Percentiles rank a stretch among this genome's conserved stretches.
Conservation (phyloP, 257 asterid genomes). For the Solanum habrochaites region DNA sequence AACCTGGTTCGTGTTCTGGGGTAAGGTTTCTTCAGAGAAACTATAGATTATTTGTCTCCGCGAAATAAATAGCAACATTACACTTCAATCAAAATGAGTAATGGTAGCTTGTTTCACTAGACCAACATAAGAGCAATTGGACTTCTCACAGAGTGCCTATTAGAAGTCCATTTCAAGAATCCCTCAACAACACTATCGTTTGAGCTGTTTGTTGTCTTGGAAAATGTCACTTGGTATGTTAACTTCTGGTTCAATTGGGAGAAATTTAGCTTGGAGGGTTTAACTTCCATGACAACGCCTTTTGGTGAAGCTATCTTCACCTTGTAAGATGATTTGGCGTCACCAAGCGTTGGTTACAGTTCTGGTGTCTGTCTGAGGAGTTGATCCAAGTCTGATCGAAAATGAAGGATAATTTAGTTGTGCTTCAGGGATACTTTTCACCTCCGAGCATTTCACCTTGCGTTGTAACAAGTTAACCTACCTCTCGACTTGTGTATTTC, state of each 20-base stretch:
- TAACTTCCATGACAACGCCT: slow-evolving; percentile 8
- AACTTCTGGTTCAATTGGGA: slow-evolving; percentile 9
- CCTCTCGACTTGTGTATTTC: slow-evolving; percentile 19
- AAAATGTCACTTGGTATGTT: slow-evolving; percentile 22
- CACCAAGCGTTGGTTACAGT: slow-evolving; percentile 34
- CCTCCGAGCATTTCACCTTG: slow-evolving; percentile 13
- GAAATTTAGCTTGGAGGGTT: slow-evolving; percentile 15
- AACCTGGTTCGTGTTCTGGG: no score
- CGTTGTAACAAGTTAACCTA: not conserved
- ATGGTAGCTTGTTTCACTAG: not conserved
- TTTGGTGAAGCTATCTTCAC: slow-evolving; percentile 12
- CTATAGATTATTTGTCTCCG: not conserved
- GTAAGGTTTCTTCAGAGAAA: no score
- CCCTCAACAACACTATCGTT: slow-evolving; percentile 7
- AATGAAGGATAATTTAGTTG: slow-evolving; percentile 10
- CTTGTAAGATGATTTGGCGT: slow-evolving; percentile 10
- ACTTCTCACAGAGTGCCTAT: slow-evolving; percentile 19
- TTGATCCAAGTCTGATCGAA: slow-evolving; percentile 2
- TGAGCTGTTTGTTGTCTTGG: not conserved
- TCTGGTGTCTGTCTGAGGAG: slow-evolving; percentile 18
- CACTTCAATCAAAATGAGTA: not conserved
- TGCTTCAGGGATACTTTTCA: slow-evolving; percentile 11
- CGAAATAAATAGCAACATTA: not conserved
- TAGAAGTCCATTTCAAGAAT: slow-evolving; percentile 27
- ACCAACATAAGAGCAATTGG: slow-evolving; percentile 11